phyloP scores from a whole-genome alignment of 75 land plant species.

The Selaginella moellendorffii region DNA sequence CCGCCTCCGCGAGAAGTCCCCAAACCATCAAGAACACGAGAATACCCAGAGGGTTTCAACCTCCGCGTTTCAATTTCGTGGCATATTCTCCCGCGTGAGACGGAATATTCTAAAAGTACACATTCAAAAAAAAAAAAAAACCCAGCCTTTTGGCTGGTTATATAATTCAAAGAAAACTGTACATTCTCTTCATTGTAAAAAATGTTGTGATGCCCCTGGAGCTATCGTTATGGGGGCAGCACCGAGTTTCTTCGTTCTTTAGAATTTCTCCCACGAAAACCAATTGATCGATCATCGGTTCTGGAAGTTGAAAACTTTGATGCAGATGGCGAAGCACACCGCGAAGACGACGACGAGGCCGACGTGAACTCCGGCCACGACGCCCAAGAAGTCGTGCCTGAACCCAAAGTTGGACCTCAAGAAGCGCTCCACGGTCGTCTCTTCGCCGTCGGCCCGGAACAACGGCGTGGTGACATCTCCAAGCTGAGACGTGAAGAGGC shows the following conservation, averaged over 20 bases:
- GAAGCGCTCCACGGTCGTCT: background rate
- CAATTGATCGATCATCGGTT: constrained; percentile 8
- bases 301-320: constrained; percentile 29
- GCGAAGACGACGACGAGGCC: constrained; percentile 17
- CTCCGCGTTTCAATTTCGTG: background rate
- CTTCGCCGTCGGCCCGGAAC: background rate
- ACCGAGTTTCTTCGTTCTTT: background rate
- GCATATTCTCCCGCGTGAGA: background rate
- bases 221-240: too few relatives aligned
- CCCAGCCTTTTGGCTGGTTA: too few relatives aligned
- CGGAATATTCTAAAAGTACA: background rate
- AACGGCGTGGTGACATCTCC: background rate
- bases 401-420: constrained; percentile 17
- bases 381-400: constrained; percentile 16
- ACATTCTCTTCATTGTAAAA: too few relatives aligned
- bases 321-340: constrained; percentile 16
- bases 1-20: background rate
- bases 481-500: background rate
- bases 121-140: too few relatives aligned
- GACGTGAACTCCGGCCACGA: constrained; percentile 14
- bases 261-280: background rate
- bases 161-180: too few relatives aligned
- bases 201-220: too few relatives aligned
- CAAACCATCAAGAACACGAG: background rate
- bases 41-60: background rate